Percentiles rank a stretch among this genome's conserved stretches.
phyloP scores from a whole-genome alignment of 768 basidiomycete species.

The Filobasidium wieringae region DNA sequence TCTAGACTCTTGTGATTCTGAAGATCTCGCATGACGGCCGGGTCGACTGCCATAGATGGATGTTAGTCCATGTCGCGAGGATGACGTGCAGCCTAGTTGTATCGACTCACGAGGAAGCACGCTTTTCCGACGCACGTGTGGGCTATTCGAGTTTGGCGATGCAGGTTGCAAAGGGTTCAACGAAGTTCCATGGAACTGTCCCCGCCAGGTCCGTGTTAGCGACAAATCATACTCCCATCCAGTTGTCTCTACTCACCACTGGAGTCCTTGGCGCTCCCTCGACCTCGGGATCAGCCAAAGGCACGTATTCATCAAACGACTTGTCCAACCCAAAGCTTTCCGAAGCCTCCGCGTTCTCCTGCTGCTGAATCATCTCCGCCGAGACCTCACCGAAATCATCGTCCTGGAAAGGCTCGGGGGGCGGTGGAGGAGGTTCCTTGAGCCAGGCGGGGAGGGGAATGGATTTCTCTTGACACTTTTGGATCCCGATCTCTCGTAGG shows the following conservation, averaged over 20 bases:
- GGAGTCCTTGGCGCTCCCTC: constrained; percentile 17
- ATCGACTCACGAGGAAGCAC: constrained; percentile 66
- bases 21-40: constrained; percentile 35
- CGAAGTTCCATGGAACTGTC: constrained; percentile 1
- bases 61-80: not conserved
- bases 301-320: constrained; percentile 66
- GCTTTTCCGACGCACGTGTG: constrained; percentile 88
- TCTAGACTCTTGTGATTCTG: constrained; percentile 16
- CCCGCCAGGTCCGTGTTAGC: not conserved
- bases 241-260: constrained; percentile 8
- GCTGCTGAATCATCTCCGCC: constrained; percentile 59
- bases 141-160: constrained; percentile 39
- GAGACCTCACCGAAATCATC: constrained; percentile 76
- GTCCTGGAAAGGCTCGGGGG: constrained; percentile 66
- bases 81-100: not conserved
- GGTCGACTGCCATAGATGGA: constrained; percentile 21
- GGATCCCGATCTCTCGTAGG: constrained; percentile 61
- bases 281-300: constrained; percentile 75
- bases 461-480: constrained; percentile 49
- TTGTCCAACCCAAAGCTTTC: constrained; percentile 37
- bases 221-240: not conserved
- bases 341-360: constrained; percentile 29
- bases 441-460: constrained; percentile 60
- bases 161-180: constrained; percentile 22
- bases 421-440: constrained; percentile 61